Base-by-base conservation (phyloP, 306 rosid genomes). In the Carpinus viminea region DNA sequence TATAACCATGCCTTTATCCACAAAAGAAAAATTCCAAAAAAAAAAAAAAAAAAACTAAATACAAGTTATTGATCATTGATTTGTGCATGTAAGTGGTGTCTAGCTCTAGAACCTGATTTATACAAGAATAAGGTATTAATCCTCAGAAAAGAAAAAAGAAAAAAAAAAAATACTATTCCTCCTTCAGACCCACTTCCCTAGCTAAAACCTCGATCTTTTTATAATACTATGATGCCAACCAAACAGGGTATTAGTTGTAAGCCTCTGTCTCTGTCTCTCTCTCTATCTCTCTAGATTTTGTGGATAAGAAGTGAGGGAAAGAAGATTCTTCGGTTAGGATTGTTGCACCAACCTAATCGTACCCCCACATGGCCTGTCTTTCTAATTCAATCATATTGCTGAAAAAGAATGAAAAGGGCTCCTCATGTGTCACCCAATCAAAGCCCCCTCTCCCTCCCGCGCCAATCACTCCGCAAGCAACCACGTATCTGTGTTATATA, bases 401-500 rank as follows among this genome's bases (percentile, higher is more conserved):
- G 43, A 15, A 15, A 26, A 60, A 8, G 34, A 48, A 59, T 12
- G 18, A 7, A 50, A 53, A 2, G n/a, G 45, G 1, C 65, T 24
- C 24, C 45, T 5, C 0, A 76, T 26, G 70, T 53, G 60, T 74
- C 80, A 65, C 34, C 16, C 8, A 41, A 41, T 41, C 8, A 47
- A 13, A 31, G 31, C 56, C 70, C 80, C 83, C 5, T 1, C 26
- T 24, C 43, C 6, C 45, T 6, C 9, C 1, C 0, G 45, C 45
- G 78, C 78, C 82, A 80, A 84, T 87, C 83, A 78, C 86, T 84
- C 85, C 83, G 68, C 8, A 13, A 70, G 76, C 12, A 45, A 31
- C 34, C 34, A 31, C 6, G 4, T 3, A 3, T 6, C 7, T 16
- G 3, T 31, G 3, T 31, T 31, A 31, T 31, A 31, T 31, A 21